phyloP scores from a whole-genome alignment of 768 basidiomycete genomes.

The Lactarius deliciosus region DNA sequence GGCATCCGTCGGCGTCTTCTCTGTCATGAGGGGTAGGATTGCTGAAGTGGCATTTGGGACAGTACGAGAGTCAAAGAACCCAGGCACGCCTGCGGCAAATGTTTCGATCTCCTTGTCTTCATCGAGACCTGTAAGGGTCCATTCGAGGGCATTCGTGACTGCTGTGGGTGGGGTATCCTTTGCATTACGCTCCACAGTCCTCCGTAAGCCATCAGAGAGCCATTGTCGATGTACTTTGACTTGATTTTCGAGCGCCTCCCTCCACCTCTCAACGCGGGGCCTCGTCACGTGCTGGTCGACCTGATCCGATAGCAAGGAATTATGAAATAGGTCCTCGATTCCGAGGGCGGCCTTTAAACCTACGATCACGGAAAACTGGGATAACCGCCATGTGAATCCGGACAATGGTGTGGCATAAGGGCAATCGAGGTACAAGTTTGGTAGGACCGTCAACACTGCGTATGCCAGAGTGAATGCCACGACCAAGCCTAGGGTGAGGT shows the following conservation, averaged over 20 bases:
- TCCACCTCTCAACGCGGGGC: not conserved
- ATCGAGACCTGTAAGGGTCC: too few relatives aligned
- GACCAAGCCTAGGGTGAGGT: not conserved
- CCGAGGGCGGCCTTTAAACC: not conserved
- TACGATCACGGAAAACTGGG: not conserved
- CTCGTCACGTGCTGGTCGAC: not conserved
- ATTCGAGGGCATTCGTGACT: too few relatives aligned
- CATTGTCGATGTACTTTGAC: not conserved
- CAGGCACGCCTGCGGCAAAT: not conserved
- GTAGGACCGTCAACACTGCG: not conserved
- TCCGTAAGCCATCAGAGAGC: slow-evolving; percentile 3
- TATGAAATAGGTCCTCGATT: not conserved
- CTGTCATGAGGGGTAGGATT: not conserved
- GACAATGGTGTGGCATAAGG: slow-evolving; percentile 7
- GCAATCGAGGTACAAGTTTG: not conserved
- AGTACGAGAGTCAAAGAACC: not conserved
- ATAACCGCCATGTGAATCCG: not conserved
- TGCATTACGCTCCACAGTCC: not conserved
- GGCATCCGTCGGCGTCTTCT: not conserved
- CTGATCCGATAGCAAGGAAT: not conserved
- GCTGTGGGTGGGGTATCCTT: too few relatives aligned
- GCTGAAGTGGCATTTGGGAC: not conserved
- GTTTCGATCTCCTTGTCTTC: not conserved
- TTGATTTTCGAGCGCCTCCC: not conserved
- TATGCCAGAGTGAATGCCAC: not conserved